Conservation (phyloP, 257 asterid genomes). For the Paulownia fortunei region DNA sequence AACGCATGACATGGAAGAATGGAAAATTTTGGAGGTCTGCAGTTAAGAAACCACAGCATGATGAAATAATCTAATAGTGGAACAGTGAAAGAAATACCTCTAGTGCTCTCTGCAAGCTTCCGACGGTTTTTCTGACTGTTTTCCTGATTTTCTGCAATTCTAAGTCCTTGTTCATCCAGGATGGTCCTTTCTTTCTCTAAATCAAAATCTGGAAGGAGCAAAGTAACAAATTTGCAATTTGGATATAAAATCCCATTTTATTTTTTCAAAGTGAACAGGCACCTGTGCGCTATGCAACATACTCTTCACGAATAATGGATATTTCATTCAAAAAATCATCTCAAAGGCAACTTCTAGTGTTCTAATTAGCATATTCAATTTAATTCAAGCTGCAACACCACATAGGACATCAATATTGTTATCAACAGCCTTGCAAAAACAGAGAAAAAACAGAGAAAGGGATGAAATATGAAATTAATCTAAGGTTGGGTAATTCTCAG, state of each 20-base stretch:
- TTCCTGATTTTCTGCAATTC: constrained; percentile 98
- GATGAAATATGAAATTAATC: constrained; percentile 9
- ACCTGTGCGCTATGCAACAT: neutral
- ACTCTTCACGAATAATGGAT: neutral
- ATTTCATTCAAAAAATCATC: neutral
- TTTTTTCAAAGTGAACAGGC: neutral
- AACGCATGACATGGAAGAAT: constrained; percentile 20
- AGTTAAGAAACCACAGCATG: neutral
- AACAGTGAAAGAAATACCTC: constrained; percentile 60
- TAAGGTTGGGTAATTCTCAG: neutral
- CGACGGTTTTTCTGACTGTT: constrained; percentile 98
- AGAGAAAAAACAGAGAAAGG: neutral
- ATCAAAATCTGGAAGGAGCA: constrained; percentile 74
- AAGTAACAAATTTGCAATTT: neutral
- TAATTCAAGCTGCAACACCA: constrained; percentile 1
- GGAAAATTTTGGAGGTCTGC: neutral
- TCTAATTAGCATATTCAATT: constrained; percentile 9
- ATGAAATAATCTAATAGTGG: constrained; percentile 24
- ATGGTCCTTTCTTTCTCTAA: constrained; percentile 89
- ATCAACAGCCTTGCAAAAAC: neutral
- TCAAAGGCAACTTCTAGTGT: neutral
- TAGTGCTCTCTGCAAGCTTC: constrained; percentile 98
- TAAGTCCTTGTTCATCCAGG: constrained; percentile 93
- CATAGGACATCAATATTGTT: neutral
- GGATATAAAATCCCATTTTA: neutral